Percentiles rank a stretch among this genome's conserved stretches.
These are phyloP conservation scores for Hypoxylon trugodes DNA, from an alignment of 495 filamentous ascomycete species.

Conservation along the genomic window DNA sequence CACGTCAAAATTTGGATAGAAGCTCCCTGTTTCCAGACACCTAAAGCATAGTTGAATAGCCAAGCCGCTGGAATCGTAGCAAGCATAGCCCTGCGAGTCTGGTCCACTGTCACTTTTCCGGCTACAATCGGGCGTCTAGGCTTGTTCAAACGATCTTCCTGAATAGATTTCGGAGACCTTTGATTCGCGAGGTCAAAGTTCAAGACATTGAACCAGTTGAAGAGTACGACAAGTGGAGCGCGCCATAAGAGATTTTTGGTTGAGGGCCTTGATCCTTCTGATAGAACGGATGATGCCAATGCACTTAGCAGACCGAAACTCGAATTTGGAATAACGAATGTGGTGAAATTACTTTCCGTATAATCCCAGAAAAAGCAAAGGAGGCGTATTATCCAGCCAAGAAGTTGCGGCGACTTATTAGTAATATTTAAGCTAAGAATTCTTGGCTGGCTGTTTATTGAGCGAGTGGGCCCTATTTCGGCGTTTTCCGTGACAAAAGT, in stretches of 20 bases:
- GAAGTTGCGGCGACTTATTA: too few relatives aligned
- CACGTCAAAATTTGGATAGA: conserved; percentile 53
- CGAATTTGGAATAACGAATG: too few relatives aligned
- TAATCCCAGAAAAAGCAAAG: too few relatives aligned
- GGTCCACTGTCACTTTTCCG: conserved; percentile 46
- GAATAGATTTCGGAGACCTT: conserved; percentile 52
- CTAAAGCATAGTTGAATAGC: conserved; percentile 44
- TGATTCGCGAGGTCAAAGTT: conserved; percentile 61
- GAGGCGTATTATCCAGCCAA: too few relatives aligned
- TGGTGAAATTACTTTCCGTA: too few relatives aligned
- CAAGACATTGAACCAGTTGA: conserved; percentile 50
- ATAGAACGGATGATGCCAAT: too few relatives aligned
- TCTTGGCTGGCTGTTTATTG: too few relatives aligned
- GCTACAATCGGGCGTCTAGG: conserved; percentile 64
- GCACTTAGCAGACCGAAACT: too few relatives aligned
- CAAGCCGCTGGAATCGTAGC: conserved; percentile 47
- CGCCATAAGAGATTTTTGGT: conserved; percentile 20
- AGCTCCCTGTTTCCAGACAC: conserved; percentile 45
- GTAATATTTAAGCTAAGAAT: too few relatives aligned
- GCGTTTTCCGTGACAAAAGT: too few relatives aligned
- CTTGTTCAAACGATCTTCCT: conserved; percentile 66
- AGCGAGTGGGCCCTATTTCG: too few relatives aligned
- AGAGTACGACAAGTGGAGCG: conserved; percentile 37
- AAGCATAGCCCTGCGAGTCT: conserved; percentile 51
- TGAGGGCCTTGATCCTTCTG: too few relatives aligned